phyloP scores from a whole-genome alignment of 164 flowering plant species.

The Kingdonia uniflora region DNA sequence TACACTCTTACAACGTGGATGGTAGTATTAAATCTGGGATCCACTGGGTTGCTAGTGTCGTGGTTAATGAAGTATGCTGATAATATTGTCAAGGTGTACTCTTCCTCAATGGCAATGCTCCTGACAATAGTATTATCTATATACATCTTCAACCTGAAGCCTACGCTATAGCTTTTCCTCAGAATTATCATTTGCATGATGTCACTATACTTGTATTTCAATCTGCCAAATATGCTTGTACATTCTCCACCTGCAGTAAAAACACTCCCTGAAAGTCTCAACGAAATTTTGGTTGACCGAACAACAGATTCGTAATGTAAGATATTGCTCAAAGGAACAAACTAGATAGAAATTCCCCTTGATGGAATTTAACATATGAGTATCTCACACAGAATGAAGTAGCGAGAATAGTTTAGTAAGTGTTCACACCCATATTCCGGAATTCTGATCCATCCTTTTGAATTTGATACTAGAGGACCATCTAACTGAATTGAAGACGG shows the following conservation, averaged over 20 bases:
- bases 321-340: no score
- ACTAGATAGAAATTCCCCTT: no score
- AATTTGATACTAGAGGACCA: no score
- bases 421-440: no score
- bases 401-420: no score
- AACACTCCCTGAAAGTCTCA: constrained; percentile 25
- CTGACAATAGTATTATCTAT: constrained; percentile 79
- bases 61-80: constrained; percentile 99
- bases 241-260: constrained; percentile 45
- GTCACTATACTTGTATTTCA: constrained; percentile 92
- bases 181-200: constrained; percentile 88
- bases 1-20: constrained; percentile 79
- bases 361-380: no score
- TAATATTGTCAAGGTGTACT: constrained; percentile 89
- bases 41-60: constrained; percentile 85
- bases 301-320: no score
- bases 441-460: no score
- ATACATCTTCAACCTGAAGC: constrained; percentile 69
- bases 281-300: constrained; percentile 39
- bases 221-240: constrained; percentile 67
- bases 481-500: no score
- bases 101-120: constrained; percentile 98
- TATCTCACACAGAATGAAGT: no score
- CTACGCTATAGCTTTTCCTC: constrained; percentile 88
- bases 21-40: constrained; percentile 91